These are phyloP conservation scores for Ambrosia artemisiifolia DNA, from an alignment of 129 eudicot species.

Conservation along the genomic window DNA sequence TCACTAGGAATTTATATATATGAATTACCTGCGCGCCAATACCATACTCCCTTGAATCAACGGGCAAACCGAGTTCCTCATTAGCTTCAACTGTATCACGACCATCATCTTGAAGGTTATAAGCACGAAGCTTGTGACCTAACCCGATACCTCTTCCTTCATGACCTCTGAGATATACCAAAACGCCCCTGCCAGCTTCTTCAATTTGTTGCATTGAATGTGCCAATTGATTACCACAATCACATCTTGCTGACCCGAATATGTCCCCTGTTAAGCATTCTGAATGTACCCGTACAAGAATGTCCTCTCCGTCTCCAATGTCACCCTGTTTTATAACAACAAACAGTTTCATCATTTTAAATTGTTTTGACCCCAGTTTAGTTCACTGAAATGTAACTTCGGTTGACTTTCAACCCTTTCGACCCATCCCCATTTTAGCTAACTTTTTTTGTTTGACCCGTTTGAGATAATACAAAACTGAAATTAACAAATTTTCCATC, in stretches of 20 bases:
- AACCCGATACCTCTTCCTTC: constrained; percentile 96
- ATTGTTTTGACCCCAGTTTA: too few species aligned
- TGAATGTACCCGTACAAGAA: constrained; percentile 91
- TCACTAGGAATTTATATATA: neutral
- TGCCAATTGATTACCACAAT: constrained; percentile 83
- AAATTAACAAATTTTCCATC: neutral
- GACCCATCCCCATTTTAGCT: neutral
- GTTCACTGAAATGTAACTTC: too few species aligned
- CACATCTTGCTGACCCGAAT: constrained; percentile 90
- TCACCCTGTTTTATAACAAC: constrained; percentile 57
- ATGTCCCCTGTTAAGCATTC: constrained; percentile 97
- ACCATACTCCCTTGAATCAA: constrained; percentile 92
- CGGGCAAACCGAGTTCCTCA: constrained; percentile 87
- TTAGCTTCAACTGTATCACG: constrained; percentile 97
- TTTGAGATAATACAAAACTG: neutral
- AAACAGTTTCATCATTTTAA: neutral
- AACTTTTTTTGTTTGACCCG: neutral
- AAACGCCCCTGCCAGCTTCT: constrained; percentile 78
- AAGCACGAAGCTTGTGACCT: constrained; percentile 94
- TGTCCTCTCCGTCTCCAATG: constrained; percentile 71
- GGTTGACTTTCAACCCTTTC: neutral
- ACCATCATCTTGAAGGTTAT: constrained; percentile 89
- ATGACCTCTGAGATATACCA: constrained; percentile 93
- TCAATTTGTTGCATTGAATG: constrained; percentile 89
- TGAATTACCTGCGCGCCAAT: constrained; percentile 82